Evolutionary conservation across 2,329 filamentous ascomycete species (phyloP).

Genomic region (Emericellopsis cladophorae): DNA sequence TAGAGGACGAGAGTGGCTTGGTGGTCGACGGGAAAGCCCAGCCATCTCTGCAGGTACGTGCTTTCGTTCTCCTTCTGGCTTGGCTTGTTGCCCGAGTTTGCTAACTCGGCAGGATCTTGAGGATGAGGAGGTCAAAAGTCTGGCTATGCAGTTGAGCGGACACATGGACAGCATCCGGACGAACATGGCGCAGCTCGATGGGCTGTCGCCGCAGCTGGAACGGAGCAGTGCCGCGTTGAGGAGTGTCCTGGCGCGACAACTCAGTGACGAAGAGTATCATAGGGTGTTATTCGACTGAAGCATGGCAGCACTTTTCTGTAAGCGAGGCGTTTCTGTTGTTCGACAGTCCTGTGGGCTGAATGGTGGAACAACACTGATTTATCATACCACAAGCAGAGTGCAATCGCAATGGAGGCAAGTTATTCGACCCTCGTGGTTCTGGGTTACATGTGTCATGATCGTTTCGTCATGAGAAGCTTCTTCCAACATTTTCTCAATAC

Average conservation of each 20-base stretch:
- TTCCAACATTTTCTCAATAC: no score
- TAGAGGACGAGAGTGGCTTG: slow-evolving; percentile 1
- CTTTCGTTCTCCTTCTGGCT: not conserved
- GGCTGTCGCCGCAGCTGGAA: slow-evolving; percentile 33
- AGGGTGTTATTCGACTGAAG: slow-evolving; percentile 28
- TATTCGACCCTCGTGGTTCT: no score
- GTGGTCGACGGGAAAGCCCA: no score
- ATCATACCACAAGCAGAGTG: no score
- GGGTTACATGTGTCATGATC: no score
- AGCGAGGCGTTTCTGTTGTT: no score
- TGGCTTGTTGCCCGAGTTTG: not conserved
- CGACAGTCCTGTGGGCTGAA: no score
- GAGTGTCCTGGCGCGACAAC: slow-evolving; percentile 29
- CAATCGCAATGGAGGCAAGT: no score
- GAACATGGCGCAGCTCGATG: slow-evolving; percentile 41
- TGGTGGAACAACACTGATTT: no score
- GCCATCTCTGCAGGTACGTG: no score
- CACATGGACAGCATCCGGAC: slow-evolving; percentile 44
- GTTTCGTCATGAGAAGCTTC: no score
- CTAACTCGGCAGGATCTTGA: slow-evolving; percentile 16
- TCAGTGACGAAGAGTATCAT: slow-evolving; percentile 32
- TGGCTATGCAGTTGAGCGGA: slow-evolving; percentile 34
- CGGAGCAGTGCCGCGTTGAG: slow-evolving; percentile 36
- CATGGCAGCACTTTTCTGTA: no score
- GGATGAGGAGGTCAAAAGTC: slow-evolving; percentile 28